These are phyloP conservation scores for Citrus maxima DNA, from an alignment of 345 rosid species.

Conservation along the genomic window DNA sequence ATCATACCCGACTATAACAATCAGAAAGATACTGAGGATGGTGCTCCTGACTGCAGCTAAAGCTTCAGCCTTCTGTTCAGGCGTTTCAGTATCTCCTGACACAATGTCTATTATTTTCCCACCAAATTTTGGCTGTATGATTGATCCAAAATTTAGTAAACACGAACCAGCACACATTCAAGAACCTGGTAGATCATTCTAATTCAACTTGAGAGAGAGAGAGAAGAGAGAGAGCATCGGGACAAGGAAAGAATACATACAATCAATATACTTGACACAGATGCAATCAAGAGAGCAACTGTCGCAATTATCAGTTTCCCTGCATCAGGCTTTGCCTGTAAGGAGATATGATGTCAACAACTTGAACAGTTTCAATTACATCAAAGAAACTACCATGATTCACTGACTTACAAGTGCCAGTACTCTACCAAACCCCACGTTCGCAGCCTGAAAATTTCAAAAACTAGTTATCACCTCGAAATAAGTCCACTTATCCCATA, in stretches of 20 bases:
- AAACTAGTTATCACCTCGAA: background rate
- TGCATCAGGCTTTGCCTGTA: slow-evolving; percentile 25
- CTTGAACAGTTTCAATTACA: background rate
- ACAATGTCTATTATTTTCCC: slow-evolving; percentile 67
- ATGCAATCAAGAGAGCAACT: slow-evolving; percentile 16
- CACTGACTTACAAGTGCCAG: slow-evolving; percentile 21
- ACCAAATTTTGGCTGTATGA: slow-evolving; percentile 60
- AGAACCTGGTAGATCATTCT: background rate
- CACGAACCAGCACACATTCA: background rate
- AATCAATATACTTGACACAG: slow-evolving; percentile 20
- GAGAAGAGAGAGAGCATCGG: background rate
- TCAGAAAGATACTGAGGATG: slow-evolving; percentile 39
- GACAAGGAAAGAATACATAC: slow-evolving; percentile 8
- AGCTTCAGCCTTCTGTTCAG: slow-evolving; percentile 48
- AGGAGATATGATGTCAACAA: background rate
- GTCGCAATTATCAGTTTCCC: slow-evolving; percentile 25
- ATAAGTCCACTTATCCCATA: background rate
- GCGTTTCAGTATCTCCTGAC: slow-evolving; percentile 41
- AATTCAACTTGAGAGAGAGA: background rate
- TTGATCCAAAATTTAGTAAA: background rate
- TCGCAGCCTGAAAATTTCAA: slow-evolving; percentile 17
- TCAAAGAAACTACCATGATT: background rate
- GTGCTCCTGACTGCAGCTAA: slow-evolving; percentile 44
- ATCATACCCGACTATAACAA: slow-evolving; percentile 54
- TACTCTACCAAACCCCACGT: slow-evolving; percentile 23